phyloP scores from a whole-genome alignment of 2,329 filamentous ascomycete species.

The Colletotrichum limetticola region DNA sequence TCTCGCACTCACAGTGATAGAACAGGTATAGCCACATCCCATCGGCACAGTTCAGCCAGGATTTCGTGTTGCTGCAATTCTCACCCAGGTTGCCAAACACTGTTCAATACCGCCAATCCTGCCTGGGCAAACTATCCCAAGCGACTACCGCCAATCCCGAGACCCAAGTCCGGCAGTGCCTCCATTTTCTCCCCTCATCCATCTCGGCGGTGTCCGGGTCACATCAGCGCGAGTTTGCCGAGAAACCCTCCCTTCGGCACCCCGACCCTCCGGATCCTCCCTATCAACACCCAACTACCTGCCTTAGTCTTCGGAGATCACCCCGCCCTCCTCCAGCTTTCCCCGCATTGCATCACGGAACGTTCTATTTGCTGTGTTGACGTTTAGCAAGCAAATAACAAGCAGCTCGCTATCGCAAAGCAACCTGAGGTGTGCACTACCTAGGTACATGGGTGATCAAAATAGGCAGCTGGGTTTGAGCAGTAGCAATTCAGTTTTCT shows the following conservation, averaged over 20 bases:
- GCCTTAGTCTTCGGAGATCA: background rate
- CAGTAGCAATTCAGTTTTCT: no score
- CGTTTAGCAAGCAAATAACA: no score
- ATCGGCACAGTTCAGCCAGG: background rate
- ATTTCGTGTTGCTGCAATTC: no score
- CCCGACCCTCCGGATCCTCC: constrained; percentile 17
- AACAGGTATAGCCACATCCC: background rate
- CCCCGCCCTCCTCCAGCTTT: background rate
- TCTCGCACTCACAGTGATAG: background rate
- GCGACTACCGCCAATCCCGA: background rate
- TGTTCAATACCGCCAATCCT: background rate
- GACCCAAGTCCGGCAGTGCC: background rate
- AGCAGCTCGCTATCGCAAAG: background rate
- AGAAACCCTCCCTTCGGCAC: background rate
- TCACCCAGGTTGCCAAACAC: background rate
- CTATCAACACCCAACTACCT: constrained; percentile 11
- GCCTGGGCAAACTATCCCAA: background rate
- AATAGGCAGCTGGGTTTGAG: no score
- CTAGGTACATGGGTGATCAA: no score
- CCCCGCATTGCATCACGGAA: background rate
- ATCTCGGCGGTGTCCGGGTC: constrained; percentile 21
- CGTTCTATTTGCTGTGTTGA: background rate
- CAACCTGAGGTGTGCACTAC: background rate
- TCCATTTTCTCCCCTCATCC: background rate
- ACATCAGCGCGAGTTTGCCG: constrained; percentile 19